Conservation (phyloP, 2,329 filamentous ascomycete genomes). For the Tympanopsis confertula region DNA sequence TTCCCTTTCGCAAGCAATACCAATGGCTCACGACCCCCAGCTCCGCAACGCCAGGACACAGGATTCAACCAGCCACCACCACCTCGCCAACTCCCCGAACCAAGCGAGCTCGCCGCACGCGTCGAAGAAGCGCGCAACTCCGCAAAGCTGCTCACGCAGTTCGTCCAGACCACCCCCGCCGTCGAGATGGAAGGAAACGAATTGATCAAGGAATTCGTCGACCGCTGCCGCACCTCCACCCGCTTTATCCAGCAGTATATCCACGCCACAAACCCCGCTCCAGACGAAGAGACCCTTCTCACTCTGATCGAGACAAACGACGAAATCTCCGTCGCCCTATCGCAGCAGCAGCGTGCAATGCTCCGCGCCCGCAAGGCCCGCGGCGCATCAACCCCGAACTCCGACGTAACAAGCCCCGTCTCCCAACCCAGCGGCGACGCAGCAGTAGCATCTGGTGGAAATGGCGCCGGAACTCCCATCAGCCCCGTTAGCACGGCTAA, state of each 20-base stretch:
- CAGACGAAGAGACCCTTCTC: conserved; percentile 54
- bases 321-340: conserved; percentile 52
- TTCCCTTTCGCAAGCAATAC: too few relatives aligned
- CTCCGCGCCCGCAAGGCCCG: neutral
- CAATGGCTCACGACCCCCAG: too few relatives aligned
- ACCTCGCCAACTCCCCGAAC: conserved; percentile 35
- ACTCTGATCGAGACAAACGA: conserved; percentile 61
- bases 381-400: neutral
- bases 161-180: conserved; percentile 49
- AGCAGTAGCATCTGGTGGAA: neutral
- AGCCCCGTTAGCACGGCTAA: neutral
- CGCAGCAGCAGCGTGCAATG: conserved; percentile 48
- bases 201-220: conserved; percentile 52
- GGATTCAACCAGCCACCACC: too few relatives aligned
- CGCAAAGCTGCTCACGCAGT: conserved; percentile 54
- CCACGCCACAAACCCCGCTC: conserved; percentile 37
- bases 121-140: conserved; percentile 55
- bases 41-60: too few relatives aligned
- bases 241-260: conserved; percentile 51
- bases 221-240: conserved; percentile 48
- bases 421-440: neutral
- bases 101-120: conserved; percentile 45
- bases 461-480: neutral
- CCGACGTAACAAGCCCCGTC: too few relatives aligned
- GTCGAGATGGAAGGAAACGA: conserved; percentile 48